These are phyloP conservation scores for Penicillium egyptiacum DNA, from an alignment of 495 filamentous ascomycete species.

Conservation along the genomic window DNA sequence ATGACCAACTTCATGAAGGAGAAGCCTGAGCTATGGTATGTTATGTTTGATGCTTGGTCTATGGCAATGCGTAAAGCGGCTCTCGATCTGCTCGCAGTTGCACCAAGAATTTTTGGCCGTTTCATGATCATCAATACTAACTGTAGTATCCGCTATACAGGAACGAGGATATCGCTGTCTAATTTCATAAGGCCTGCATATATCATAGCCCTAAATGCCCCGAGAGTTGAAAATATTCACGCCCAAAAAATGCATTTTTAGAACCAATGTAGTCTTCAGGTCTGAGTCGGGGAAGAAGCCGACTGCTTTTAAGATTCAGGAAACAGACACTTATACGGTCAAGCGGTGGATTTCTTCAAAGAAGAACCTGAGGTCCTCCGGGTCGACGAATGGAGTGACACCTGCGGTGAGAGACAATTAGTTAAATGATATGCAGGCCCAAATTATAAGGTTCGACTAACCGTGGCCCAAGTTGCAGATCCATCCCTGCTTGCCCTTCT, in stretches of 20 bases:
- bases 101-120: constrained; percentile 1
- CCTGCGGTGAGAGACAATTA: constrained; percentile 46
- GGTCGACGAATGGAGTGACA: constrained; percentile 90
- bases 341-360: constrained; percentile 86
- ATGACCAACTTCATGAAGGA: constrained; percentile 77
- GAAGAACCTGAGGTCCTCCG: constrained; percentile 88
- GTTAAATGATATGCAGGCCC: constrained; percentile 9
- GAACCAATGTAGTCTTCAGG: constrained; percentile 1
- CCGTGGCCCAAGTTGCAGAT: constrained; percentile 89
- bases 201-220: constrained; percentile 12
- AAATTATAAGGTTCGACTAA: constrained; percentile 38
- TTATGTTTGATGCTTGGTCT: constrained; percentile 17
- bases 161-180: constrained; percentile 75
- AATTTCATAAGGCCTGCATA: constrained; percentile 44
- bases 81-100: constrained; percentile 8
- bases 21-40: constrained; percentile 74
- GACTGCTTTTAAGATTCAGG: constrained; percentile 2
- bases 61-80: background rate
- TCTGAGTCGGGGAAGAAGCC: constrained; percentile 15
- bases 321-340: constrained; percentile 22
- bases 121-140: constrained; percentile 19
- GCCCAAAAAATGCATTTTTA: background rate
- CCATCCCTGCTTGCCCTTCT: constrained; percentile 83
- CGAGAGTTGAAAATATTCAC: background rate
- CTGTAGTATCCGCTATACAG: constrained; percentile 39